A percentile compares a stretch with the other conserved stretches of the same genome.
Evolutionary conservation across 2,329 filamentous ascomycete genomes (phyloP).

Genomic region (Scedosporium dehoogii): DNA sequence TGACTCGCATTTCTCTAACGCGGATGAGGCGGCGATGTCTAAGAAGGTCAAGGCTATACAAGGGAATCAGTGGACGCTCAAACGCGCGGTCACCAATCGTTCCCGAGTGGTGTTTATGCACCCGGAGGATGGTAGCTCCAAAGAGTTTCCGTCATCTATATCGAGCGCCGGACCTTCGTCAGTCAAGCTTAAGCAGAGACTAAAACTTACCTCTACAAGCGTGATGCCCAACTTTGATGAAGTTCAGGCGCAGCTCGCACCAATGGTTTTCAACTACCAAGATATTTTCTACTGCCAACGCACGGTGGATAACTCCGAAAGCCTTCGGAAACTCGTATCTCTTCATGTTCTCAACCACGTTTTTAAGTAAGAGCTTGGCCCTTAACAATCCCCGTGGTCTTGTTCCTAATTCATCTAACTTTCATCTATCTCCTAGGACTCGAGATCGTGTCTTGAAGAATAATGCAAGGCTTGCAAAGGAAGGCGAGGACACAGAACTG

Average conservation of each 20-base stretch:
- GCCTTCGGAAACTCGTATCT: slow-evolving; percentile 61
- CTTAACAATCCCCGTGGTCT: background rate
- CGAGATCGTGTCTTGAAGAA: slow-evolving; percentile 89
- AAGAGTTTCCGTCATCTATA: slow-evolving; percentile 22
- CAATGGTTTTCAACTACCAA: slow-evolving; percentile 69
- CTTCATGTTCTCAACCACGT: slow-evolving; percentile 87
- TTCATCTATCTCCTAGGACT: slow-evolving; percentile 40
- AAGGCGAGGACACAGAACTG: slow-evolving; percentile 51
- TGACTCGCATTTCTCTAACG: slow-evolving; percentile 65
- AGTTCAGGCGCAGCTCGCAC: slow-evolving; percentile 55
- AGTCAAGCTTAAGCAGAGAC: slow-evolving; percentile 60
- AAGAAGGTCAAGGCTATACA: slow-evolving; percentile 41
- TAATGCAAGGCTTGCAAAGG: slow-evolving; percentile 66
- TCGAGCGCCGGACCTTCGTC: slow-evolving; percentile 30
- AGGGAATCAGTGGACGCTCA: slow-evolving; percentile 39
- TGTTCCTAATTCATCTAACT: background rate
- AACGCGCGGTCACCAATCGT: slow-evolving; percentile 33
- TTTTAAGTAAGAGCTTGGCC: slow-evolving; percentile 52
- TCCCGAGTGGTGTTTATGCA: slow-evolving; percentile 37
- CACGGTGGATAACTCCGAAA: slow-evolving; percentile 56
- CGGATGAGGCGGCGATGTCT: slow-evolving; percentile 51
- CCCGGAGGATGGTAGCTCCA: slow-evolving; percentile 28
- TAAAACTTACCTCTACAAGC: slow-evolving; percentile 44
- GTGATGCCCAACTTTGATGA: slow-evolving; percentile 48
- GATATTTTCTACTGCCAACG: slow-evolving; percentile 72